phyloP scores from a whole-genome alignment of 2,329 filamentous ascomycete species.

The Pseudopithomyces chartarum region DNA sequence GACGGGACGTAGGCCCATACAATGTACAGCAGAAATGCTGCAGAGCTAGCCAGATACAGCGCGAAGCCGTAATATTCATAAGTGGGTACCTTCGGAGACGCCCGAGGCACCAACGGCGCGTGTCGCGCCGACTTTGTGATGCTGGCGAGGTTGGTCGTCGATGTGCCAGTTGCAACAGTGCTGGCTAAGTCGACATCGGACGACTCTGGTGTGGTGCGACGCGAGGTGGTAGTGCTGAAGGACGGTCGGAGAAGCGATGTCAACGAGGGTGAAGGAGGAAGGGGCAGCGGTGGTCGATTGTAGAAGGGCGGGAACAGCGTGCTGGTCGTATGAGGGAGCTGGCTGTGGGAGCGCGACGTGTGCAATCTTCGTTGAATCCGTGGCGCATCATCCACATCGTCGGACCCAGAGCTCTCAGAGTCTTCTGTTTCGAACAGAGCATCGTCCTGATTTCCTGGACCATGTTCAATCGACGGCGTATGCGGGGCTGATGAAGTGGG shows the following conservation, averaged over 20 bases:
- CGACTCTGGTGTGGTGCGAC: slow-evolving; percentile 91
- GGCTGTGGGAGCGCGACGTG: slow-evolving; percentile 52
- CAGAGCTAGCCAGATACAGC: slow-evolving; percentile 85
- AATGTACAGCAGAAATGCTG: slow-evolving; percentile 75
- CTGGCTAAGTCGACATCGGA: slow-evolving; percentile 74
- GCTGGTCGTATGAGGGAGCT: slow-evolving; percentile 43
- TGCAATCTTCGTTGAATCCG: slow-evolving; percentile 44
- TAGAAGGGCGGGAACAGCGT: slow-evolving; percentile 84
- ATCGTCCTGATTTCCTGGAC: slow-evolving; percentile 29
- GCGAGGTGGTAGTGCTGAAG: slow-evolving; percentile 64
- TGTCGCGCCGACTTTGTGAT: slow-evolving; percentile 63
- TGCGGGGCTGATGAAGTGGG: slow-evolving; percentile 25
- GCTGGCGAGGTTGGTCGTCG: slow-evolving; percentile 63
- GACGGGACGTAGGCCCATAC: slow-evolving; percentile 91
- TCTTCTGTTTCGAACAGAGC: slow-evolving; percentile 23
- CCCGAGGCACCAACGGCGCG: slow-evolving; percentile 74
- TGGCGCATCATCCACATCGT: slow-evolving; percentile 25
- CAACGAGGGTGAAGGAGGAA: slow-evolving; percentile 89
- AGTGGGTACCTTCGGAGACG: slow-evolving; percentile 92
- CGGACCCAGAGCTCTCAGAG: slow-evolving; percentile 30
- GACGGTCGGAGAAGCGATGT: slow-evolving; percentile 83
- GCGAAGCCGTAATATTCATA: slow-evolving; percentile 99
- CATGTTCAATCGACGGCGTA: slow-evolving; percentile 36
- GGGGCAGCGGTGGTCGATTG: slow-evolving; percentile 90
- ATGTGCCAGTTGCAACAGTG: slow-evolving; percentile 22